Conservation (phyloP, 2,329 filamentous ascomycete genomes). For the Fusarium drepaniforme region DNA sequence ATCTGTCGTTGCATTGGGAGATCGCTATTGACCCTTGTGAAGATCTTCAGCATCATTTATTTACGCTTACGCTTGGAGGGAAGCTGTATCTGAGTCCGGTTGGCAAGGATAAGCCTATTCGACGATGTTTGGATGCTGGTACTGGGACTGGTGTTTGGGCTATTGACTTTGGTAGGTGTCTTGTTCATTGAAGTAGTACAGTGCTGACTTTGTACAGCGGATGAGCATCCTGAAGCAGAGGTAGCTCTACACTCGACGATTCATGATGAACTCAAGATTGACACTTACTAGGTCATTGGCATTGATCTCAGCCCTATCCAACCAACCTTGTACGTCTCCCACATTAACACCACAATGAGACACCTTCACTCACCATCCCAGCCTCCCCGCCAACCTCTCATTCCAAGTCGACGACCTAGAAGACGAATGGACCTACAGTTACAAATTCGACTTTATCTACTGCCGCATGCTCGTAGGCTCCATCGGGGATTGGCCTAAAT, state of each 20-base stretch:
- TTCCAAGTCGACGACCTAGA: conserved; percentile 61
- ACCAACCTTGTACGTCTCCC: conserved; percentile 47
- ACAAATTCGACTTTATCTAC: conserved; percentile 57
- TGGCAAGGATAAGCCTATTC: conserved; percentile 33
- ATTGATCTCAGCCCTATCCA: conserved; percentile 59
- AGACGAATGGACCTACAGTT: conserved; percentile 53
- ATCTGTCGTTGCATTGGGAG: not conserved
- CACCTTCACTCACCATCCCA: conserved; percentile 8
- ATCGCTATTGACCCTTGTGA: not conserved
- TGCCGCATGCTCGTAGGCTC: conserved; percentile 53
- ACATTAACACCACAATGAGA: not conserved
- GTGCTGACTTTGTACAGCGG: conserved; percentile 37
- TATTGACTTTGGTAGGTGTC: conserved; percentile 55
- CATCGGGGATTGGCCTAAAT: conserved; percentile 50
- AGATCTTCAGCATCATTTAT: conserved; percentile 54
- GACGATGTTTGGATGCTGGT: conserved; percentile 58
- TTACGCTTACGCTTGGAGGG: conserved; percentile 47
- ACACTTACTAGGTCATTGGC: conserved; percentile 48
- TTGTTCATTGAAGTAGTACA: not conserved
- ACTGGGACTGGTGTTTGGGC: conserved; percentile 62
- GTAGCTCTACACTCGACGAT: conserved; percentile 6
- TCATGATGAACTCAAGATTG: not conserved
- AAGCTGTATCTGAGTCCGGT: conserved; percentile 46
- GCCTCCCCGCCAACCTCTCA: conserved; percentile 61
- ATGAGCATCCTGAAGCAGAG: conserved; percentile 47